A percentile compares a stretch with the other conserved stretches of the same genome.
phyloP scores from a whole-genome alignment of 148 eudicot genomes.

The Polygonum maritimum region DNA sequence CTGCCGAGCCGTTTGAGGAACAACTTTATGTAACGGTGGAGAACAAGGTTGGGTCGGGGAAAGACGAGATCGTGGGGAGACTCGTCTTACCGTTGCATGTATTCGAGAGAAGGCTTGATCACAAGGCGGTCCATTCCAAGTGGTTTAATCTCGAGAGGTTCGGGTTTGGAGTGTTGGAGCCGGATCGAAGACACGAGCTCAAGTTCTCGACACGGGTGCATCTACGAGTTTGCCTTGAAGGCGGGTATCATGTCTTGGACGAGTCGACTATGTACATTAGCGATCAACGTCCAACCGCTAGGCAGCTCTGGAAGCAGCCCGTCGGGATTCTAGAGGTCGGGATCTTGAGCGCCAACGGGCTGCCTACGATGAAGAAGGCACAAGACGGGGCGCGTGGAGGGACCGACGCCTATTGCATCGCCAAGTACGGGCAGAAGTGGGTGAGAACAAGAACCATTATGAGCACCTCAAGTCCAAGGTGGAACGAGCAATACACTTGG shows the following conservation, averaged over 20 bases:
- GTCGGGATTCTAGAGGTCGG: conserved; percentile 11
- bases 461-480: background rate
- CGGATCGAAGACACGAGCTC: conserved; percentile 27
- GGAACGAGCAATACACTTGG: conserved; percentile 17
- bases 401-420: conserved; percentile 11
- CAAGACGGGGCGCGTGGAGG: background rate
- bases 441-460: conserved; percentile 7
- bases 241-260: conserved; percentile 40
- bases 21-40: conserved; percentile 23
- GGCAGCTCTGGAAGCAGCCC: conserved; percentile 37
- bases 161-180: conserved; percentile 30
- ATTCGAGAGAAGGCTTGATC: conserved; percentile 32
- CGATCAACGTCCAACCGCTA: conserved; percentile 33
- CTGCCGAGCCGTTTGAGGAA: conserved; percentile 39
- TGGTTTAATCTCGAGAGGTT: conserved; percentile 38
- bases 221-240: conserved; percentile 32
- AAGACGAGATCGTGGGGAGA: conserved; percentile 36
- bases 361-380: background rate
- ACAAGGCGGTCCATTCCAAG: conserved; percentile 29
- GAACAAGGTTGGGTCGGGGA: conserved; percentile 24
- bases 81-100: conserved; percentile 20
- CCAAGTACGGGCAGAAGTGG: conserved; percentile 14
- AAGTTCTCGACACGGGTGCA: conserved; percentile 35
- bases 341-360: conserved; percentile 9
- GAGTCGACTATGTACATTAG: conserved; percentile 47